phyloP scores from a whole-genome alignment of 495 filamentous ascomycete species.

The Pseudoneurospora amorphoporcata region DNA sequence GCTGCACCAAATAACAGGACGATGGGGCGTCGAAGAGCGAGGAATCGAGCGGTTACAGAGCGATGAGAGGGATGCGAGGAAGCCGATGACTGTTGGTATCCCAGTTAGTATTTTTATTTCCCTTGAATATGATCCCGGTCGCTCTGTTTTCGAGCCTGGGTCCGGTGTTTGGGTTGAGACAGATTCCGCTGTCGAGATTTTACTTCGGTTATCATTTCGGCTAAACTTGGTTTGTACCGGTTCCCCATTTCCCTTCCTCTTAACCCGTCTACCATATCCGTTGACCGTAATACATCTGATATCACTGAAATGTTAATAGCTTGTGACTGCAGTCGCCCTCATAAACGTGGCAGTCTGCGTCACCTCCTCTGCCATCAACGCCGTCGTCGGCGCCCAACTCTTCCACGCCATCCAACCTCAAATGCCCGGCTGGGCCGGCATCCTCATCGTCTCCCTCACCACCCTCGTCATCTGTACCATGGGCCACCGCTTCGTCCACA shows the following conservation, averaged over 20 bases:
- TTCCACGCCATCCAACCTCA: slow-evolving; percentile 63
- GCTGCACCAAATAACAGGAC: slow-evolving; percentile 58
- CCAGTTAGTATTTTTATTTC: slow-evolving; percentile 44
- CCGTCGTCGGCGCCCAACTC: slow-evolving; percentile 75
- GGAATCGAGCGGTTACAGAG: slow-evolving; percentile 75
- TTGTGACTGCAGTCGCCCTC: slow-evolving; percentile 43
- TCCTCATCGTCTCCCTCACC: slow-evolving; percentile 62
- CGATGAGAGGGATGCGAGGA: slow-evolving; percentile 58
- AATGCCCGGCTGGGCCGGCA: slow-evolving; percentile 65
- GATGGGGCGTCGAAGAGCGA: slow-evolving; percentile 63
- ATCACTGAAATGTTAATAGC: background rate
- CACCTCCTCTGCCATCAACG: slow-evolving; percentile 67
- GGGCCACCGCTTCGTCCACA: slow-evolving; percentile 74
- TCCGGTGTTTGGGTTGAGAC: slow-evolving; percentile 64
- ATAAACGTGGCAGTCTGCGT: slow-evolving; percentile 71
- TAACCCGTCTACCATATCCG: background rate
- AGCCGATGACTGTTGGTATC: slow-evolving; percentile 57
- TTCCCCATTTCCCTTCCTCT: background rate
- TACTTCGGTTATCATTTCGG: slow-evolving; percentile 69
- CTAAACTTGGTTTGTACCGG: slow-evolving; percentile 55
- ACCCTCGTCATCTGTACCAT: slow-evolving; percentile 65
- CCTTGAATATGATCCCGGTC: slow-evolving; percentile 35
- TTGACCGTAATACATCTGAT: background rate
- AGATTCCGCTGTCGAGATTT: slow-evolving; percentile 79
- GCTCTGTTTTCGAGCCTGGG: slow-evolving; percentile 77